These are phyloP conservation scores for Elsinoe perseae DNA, from an alignment of 2,329 filamentous ascomycete species.

Conservation along the genomic window DNA sequence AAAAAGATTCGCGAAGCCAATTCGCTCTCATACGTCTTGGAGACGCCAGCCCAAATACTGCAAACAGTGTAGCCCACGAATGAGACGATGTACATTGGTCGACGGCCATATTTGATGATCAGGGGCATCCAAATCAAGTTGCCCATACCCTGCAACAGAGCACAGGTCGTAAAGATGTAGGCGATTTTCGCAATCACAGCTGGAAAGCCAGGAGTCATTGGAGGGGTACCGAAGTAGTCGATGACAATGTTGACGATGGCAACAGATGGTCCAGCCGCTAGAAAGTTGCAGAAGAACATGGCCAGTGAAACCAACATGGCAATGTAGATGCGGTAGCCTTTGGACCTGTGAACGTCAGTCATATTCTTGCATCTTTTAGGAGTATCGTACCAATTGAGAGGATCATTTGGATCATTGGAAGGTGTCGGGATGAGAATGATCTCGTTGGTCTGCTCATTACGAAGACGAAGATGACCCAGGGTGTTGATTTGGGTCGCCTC, in stretches of 20 bases:
- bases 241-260: conserved; percentile 43
- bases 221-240: conserved; percentile 39
- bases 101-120: conserved; percentile 32
- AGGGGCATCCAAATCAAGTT: conserved; percentile 34
- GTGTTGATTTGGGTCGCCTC: conserved; percentile 10
- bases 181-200: conserved; percentile 38
- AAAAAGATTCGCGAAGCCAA: conserved; percentile 44
- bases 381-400: conserved; percentile 32
- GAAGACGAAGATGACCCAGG: conserved; percentile 16
- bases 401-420: conserved; percentile 45
- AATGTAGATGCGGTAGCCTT: conserved; percentile 45
- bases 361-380: conserved; percentile 24
- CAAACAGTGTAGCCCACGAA: conserved; percentile 23
- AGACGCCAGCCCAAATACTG: conserved; percentile 22
- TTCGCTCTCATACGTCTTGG: conserved; percentile 21
- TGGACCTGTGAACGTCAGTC: conserved; percentile 40
- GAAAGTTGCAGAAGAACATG: conserved; percentile 51
- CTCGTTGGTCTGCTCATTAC: conserved; percentile 19
- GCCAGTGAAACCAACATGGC: conserved; percentile 45
- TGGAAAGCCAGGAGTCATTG: conserved; percentile 24
- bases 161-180: conserved; percentile 48
- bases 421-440: conserved; percentile 47
- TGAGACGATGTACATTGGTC: conserved; percentile 28
- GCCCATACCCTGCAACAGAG: conserved; percentile 42
- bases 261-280: conserved; percentile 49